Evolutionary conservation across 345 rosid genomes (phyloP), one percentile per base, ranked within the genome.

Genomic region (Hibiscus tridactylites): DNA sequence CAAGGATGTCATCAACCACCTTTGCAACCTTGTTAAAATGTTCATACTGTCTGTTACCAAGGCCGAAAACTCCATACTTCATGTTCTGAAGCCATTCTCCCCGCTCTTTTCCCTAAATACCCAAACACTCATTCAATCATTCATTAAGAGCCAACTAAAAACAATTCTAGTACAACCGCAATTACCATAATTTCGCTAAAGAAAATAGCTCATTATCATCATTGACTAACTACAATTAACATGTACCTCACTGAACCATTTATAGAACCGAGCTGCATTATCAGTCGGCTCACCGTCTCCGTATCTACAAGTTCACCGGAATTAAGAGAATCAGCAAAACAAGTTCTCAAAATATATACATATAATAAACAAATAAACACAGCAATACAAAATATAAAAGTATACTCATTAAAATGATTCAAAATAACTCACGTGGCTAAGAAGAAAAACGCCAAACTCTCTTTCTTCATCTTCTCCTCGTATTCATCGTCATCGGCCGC

Each of bases 211-310:
- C 8, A 6, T 35, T 29, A 52, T 31, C 52, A 53, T 47, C 17
- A 19, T 21, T 21, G 4, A 63, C 75, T 63, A 66, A 28, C 29
- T 53, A 70, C 21, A 53, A 71, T 65, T 16, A 21, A 74, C 67
- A 75, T 68, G 73, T 70, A 96, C 98, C 91, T 96, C 99, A 2
- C 86, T 82, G 72, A 96, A 89, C 99, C 99, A 96, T 84, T 96
- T 96, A 77, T 87, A 91, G 85, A 96, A 96, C 85, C 97, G 91
- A 3, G 99, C 99, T 1, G 99, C 99, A 76, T 96, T 96, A 37
- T 96, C 99, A 0, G 99, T 96, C 12, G 99, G 99, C 77, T 96
- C 99, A 57, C 99, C 99, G 73, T 96, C 99, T 82, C 99, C 99
- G 63, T 96, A 96, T 74, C 99, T 96, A 73, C 74, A 79, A 8